Percentiles rank a stretch among this genome's conserved stretches.
Evolutionary conservation across 2,329 filamentous ascomycete genomes (phyloP).

Genomic region (Lasiodiplodia theobromae): DNA sequence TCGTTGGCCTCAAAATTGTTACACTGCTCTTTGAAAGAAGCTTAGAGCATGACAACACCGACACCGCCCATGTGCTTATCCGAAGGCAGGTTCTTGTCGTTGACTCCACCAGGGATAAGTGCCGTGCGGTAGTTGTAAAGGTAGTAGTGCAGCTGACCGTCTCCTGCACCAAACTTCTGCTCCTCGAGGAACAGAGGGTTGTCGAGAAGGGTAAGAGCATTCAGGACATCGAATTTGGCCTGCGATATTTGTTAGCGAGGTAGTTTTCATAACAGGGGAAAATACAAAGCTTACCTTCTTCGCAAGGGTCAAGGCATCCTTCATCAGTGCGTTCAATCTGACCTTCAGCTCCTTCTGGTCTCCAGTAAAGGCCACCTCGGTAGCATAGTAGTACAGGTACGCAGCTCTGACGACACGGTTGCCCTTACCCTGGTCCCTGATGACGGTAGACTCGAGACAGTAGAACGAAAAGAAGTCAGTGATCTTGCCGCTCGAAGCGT

Average conservation of each 20-base stretch:
- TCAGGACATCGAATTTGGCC: constrained; percentile 92
- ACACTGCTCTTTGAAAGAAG: background rate
- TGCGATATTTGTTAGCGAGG: constrained; percentile 37
- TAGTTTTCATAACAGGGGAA: background rate
- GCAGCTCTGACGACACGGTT: constrained; percentile 84
- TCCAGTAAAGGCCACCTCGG: constrained; percentile 21
- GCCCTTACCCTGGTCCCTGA: constrained; percentile 70
- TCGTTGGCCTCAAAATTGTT: background rate
- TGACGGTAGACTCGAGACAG: constrained; percentile 89
- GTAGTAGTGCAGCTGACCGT: constrained; percentile 96
- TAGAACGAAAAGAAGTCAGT: constrained; percentile 99
- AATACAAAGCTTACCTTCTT: constrained; percentile 66
- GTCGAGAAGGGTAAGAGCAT: constrained; percentile 90
- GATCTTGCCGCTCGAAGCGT: constrained; percentile 74
- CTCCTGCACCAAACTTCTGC: constrained; percentile 92
- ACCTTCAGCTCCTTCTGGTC: constrained; percentile 68
- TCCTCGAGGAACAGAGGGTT: constrained; percentile 92
- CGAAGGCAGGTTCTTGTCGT: constrained; percentile 79
- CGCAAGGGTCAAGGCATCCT: constrained; percentile 86
- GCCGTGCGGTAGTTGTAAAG: constrained; percentile 95
- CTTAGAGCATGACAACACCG: constrained; percentile 81
- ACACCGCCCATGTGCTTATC: constrained; percentile 82
- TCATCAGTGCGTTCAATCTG: constrained; percentile 81
- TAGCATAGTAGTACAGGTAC: constrained; percentile 97
- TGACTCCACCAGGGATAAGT: constrained; percentile 83